Evolutionary conservation across 164 flowering plant genomes (phyloP), one percentile per base, ranked within the genome.

Genomic region (Litsea cubeba): DNA sequence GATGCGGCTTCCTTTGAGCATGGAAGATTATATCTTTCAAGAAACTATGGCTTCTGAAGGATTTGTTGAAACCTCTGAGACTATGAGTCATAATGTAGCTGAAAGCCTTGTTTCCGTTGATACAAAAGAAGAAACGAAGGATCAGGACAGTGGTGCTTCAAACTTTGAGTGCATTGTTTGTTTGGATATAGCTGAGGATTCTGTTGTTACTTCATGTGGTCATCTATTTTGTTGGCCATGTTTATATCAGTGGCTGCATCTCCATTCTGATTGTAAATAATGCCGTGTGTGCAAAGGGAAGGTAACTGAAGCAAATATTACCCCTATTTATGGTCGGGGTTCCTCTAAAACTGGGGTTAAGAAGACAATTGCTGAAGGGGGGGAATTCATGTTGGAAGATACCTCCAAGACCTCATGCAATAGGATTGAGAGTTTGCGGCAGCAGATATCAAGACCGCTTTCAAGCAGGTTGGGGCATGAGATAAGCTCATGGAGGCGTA

Each of bases 171-270:
- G 84, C 49, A 82, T 76, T 50, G 77, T 79, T 18, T 79, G 84
- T 73, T 82, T 82, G 57, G 84, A 82, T 18, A 67, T 76, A 24
- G 84, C 84, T 23, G 57, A 63, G 65, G 84, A 79, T 10, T 77
- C 82, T 1, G 79, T 79, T 40, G 79, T 82, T 46, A 77, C 79
- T 73, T 76, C 80, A 0, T 82, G 82, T 50, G 84, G 84, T n/a
- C 84, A 82, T 71, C 68, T 82, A n/a, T 82, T 82, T 23, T 82
- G 82, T 60, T 82, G 84, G 84, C 79, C 82, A 5, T 82, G 84
- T 64, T 68, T 82, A 7, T 82, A 79, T 70, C 76, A 77, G 62
- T 82, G 82, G 84, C 57, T 82, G 66, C 72, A 79, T 72, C 25
- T 72, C 65, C 68, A 63, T 12, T 32, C 68, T 46, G 76, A 75